These are phyloP conservation scores for Oryza rufipogon DNA, from an alignment of 176 grass and related monocot genomes.

Conservation along the genomic window DNA sequence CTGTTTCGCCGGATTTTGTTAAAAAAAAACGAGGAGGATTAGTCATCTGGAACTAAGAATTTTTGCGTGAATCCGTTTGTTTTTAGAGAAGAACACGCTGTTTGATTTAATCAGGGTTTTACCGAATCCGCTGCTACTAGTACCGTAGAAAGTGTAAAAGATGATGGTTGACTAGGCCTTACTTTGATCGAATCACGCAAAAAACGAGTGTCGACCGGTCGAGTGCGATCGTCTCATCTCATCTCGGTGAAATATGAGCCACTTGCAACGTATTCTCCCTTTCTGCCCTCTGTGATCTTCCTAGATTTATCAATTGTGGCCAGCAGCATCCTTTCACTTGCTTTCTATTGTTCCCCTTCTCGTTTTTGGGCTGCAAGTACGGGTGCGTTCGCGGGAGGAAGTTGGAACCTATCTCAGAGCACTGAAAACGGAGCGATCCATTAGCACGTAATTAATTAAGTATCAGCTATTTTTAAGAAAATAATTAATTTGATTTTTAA, in stretches of 20 bases:
- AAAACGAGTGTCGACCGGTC: neutral
- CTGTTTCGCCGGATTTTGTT: neutral
- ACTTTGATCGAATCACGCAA: neutral
- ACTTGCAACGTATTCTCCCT: neutral
- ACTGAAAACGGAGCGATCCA: too few species aligned
- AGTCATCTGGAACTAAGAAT: neutral
- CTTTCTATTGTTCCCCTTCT: neutral
- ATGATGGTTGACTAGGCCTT: neutral
- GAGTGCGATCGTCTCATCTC: neutral
- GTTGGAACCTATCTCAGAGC: too few species aligned
- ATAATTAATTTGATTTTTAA: too few species aligned
- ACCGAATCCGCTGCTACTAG: neutral
- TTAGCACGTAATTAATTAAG: too few species aligned
- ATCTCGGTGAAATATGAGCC: neutral
- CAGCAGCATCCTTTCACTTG: conserved; percentile 8
- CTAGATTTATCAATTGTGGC: neutral
- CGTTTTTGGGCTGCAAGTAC: conserved; percentile 28
- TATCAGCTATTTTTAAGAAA: too few species aligned
- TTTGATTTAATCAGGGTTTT: neutral
- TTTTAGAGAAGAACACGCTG: neutral
- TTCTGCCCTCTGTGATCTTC: neutral
- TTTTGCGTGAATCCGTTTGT: neutral
- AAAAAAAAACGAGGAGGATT: neutral
- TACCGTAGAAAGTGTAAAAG: neutral
- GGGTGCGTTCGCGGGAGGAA: too few species aligned